Base-by-base conservation (phyloP, 306 rosid genomes). In the Vicia villosa region DNA sequence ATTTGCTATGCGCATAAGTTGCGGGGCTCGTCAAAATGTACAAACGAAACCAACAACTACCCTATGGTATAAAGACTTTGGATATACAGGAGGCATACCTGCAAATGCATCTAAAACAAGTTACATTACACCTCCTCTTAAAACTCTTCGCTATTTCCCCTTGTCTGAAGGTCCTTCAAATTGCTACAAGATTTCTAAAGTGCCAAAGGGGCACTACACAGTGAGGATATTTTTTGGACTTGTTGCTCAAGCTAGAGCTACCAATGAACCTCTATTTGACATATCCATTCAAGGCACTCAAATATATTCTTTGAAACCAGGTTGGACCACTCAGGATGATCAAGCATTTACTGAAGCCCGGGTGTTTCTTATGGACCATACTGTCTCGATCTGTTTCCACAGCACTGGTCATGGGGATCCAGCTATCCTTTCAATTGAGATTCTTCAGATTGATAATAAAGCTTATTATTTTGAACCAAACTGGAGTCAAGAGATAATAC, bases 321-420 rank as follows among this genome's bases (percentile, higher is more conserved):
- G 89, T 63, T 94, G 99, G 99, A 94, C 95, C 68, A 59, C 1
- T 72, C 71, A 43, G 8, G 97, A 91, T 72, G 99, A 94, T 72
- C 86, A 86, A 74, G 76, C 76, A 55, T 94, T 94, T 80, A 83
- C 91, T 3, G 95, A 91, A 77, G 88, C 94, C 38, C 84, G 61
- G 24, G 84, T 89, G 43, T 84, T 80, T 89, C 86, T 94, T 66
- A 71, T 4, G 45, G 84, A 91, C 72, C 83, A 86, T 63, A 81
- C 95, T 30, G 91, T 82, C 56, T 94, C 96, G 40, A 66, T 94
- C 62, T 94, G 99, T 81, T 94, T 94, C 40, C 99, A 94, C 75
- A 86, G 96, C 78, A 94, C 99, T 1, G 99, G 99, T 56, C 99
- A 94, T 67, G 99, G 99, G 56, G 99, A 91, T 85, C 99, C 99